phyloP scores from a whole-genome alignment of 352 stramenopile genomes.

The Globisporangium mamillatum region DNA sequence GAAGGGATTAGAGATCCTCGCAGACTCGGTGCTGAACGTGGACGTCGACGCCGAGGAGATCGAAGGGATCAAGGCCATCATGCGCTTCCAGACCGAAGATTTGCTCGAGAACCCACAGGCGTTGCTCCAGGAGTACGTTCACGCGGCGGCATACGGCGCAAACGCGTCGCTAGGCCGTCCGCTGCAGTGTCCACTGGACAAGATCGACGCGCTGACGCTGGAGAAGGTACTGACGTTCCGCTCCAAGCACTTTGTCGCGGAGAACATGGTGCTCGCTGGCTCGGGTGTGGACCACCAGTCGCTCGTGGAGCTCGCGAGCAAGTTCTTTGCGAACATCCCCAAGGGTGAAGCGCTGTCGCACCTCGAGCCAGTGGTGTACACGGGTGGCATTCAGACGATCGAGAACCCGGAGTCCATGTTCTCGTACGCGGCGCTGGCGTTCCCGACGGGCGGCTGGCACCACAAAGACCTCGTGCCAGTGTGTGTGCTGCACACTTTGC shows the following conservation, averaged over 20 bases:
- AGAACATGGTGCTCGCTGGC: conserved; percentile 90
- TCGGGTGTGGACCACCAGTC: conserved; percentile 95
- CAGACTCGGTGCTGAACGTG: conserved; percentile 84
- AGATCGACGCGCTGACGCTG: conserved; percentile 70
- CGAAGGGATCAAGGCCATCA: conserved; percentile 91
- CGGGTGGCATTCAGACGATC: conserved; percentile 60
- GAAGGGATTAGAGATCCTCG: conserved; percentile 88
- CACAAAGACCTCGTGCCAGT: conserved; percentile 94
- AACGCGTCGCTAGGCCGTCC: conserved; percentile 72
- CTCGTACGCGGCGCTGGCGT: conserved; percentile 93
- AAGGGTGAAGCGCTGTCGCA: conserved; percentile 30
- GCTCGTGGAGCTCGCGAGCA: conserved; percentile 88
- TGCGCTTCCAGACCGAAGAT: conserved; percentile 93
- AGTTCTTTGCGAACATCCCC: conserved; percentile 83
- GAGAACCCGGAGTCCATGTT: conserved; percentile 73
- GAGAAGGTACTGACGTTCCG: conserved; percentile 78
- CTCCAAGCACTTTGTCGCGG: conserved; percentile 74
- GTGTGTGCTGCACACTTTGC: conserved; percentile 97
- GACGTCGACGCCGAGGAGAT: conserved; percentile 85
- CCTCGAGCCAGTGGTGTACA: conserved; percentile 58
- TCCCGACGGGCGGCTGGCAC: conserved; percentile 96
- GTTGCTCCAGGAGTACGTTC: conserved; percentile 84
- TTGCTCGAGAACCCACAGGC: conserved; percentile 83
- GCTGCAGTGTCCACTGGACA: conserved; percentile 77
- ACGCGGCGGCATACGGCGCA: conserved; percentile 82